Conservation (phyloP, 2,329 filamentous ascomycete genomes). For the Tolypocladium tropicale region DNA sequence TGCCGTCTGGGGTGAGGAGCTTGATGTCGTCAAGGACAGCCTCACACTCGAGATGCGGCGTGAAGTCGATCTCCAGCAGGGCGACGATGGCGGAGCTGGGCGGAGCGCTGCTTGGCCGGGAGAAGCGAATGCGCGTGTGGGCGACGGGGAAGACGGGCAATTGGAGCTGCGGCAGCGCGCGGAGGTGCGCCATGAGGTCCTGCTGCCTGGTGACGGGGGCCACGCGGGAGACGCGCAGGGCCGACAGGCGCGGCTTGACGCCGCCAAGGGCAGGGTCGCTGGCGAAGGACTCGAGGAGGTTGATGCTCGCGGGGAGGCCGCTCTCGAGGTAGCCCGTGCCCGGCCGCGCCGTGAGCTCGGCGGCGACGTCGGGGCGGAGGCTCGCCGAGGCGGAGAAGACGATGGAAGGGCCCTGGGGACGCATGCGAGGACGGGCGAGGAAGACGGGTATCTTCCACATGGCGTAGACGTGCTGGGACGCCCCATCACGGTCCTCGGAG, state of each 20-base stretch:
- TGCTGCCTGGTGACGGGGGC: slow-evolving; percentile 54
- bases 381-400: slow-evolving; percentile 54
- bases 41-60: slow-evolving; percentile 57
- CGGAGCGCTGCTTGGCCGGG: slow-evolving; percentile 48
- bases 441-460: slow-evolving; percentile 52
- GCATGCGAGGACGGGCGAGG: slow-evolving; percentile 48
- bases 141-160: slow-evolving; percentile 58
- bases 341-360: slow-evolving; percentile 12
- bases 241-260: slow-evolving; percentile 57
- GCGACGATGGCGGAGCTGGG: slow-evolving; percentile 54
- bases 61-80: slow-evolving; percentile 65
- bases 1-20: slow-evolving; percentile 46
- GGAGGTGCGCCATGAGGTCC: slow-evolving; percentile 53
- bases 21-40: slow-evolving; percentile 50
- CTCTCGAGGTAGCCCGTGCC: slow-evolving; percentile 58
- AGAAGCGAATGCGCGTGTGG: slow-evolving; percentile 64
- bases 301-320: slow-evolving; percentile 58
- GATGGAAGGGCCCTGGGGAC: slow-evolving; percentile 55
- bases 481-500: slow-evolving; percentile 11
- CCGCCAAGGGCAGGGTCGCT: slow-evolving; percentile 53
- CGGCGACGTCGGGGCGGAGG: slow-evolving; percentile 37
- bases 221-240: slow-evolving; percentile 64
- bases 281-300: slow-evolving; percentile 66
- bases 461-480: slow-evolving; percentile 37
- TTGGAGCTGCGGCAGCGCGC: slow-evolving; percentile 50